phyloP scores from a whole-genome alignment of 192 early-diverging fungal genomes.

The Cladochytrium replicatum region DNA sequence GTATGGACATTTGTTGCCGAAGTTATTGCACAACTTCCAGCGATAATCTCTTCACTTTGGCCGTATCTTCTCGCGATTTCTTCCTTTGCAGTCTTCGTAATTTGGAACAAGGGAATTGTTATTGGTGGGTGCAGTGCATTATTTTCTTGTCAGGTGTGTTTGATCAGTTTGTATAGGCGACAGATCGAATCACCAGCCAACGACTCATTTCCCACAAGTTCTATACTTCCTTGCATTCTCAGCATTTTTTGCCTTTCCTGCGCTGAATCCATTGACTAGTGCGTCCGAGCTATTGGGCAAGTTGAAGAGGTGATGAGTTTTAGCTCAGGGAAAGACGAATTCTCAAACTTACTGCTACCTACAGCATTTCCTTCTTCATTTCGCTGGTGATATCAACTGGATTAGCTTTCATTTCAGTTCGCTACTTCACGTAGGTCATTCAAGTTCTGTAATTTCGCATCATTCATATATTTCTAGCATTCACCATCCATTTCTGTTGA shows the following conservation, averaged over 20 bases:
- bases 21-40: constrained; percentile 1
- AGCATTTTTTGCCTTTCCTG: constrained; percentile 11
- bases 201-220: constrained; percentile 71
- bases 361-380: background rate
- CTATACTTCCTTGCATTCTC: constrained; percentile 68
- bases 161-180: constrained; percentile 50
- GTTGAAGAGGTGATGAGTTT: too few relatives aligned
- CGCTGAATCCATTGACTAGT: constrained; percentile 8
- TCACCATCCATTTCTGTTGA: constrained; percentile 87
- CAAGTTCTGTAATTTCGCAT: constrained; percentile 2
- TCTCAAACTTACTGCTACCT: too few relatives aligned
- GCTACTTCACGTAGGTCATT: background rate
- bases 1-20: background rate
- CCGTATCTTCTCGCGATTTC: constrained; percentile 40
- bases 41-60: constrained; percentile 21
- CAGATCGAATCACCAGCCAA: constrained; percentile 68
- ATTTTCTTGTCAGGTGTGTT: background rate
- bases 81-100: constrained; percentile 58
- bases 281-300: too few relatives aligned
- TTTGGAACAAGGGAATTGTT: constrained; percentile 75
- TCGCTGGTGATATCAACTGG: background rate
- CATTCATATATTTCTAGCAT: constrained; percentile 30
- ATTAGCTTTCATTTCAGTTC: background rate
- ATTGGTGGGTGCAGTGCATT: constrained; percentile 38
- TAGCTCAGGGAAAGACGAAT: too few relatives aligned